Base-by-base conservation (phyloP, 2,329 filamentous ascomycete genomes). In the Canariomyces notabilis region DNA sequence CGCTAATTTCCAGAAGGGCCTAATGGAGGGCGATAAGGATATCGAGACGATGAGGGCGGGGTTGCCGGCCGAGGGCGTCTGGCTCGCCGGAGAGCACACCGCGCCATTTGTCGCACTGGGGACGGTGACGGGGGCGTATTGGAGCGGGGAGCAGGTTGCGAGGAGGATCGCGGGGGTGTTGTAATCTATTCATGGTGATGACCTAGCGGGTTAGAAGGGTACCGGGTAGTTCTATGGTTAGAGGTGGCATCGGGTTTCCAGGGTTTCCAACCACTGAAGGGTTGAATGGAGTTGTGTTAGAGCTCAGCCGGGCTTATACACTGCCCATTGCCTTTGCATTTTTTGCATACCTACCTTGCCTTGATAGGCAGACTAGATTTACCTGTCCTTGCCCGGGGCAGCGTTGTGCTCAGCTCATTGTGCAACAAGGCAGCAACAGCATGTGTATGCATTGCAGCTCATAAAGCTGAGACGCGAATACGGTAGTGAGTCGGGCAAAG, bases 61-160 rank as follows among this genome's bases (percentile, higher is more conserved):
- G 0, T 56, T 85, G 54, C 82, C 82, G 1, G 80, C 79, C 11
- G 70, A 80, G 18, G 82, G 86, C 0, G 61, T 95, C 7, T 95
- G 89, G 89, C 73, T 95, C 54, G 89, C 89, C 0, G 89, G 89
- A 0, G 89, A 95, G 67, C 89, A 95, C 67, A 95, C 89, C 18
- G 84, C 88, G 44, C 89, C 90, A 4, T 95, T 95, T 69, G 82
- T 94, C 21, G 89, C 87, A 9, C 65, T 96, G 51, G 91, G 90
- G 0, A 96, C 90, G 4, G 86, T 84, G 11, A 94, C 89, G 1
- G 91, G 91, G 1, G 91, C 91, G 9, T 96, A 89, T 64, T 95
- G 88, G 88, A 89, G 86, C 62, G 90, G 90, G 1, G 88, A 95
- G 69, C 77, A 76, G 16, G 86, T 89, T 26, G 89, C 77, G 1